phyloP scores from a whole-genome alignment of 1,139 yeast species.

The Lodderomyces parapsilosis region DNA sequence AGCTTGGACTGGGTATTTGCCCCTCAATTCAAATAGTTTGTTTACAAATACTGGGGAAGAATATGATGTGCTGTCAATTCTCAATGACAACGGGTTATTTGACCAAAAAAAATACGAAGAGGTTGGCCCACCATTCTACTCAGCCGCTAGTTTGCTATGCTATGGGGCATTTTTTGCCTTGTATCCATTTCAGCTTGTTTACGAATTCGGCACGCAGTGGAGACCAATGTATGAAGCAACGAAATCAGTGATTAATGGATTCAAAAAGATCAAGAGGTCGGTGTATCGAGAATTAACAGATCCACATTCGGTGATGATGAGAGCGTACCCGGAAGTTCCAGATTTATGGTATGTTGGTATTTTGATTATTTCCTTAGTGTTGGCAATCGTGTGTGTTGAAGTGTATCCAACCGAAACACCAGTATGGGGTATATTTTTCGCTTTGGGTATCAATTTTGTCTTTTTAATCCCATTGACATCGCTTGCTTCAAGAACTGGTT shows the following conservation, averaged over 20 bases:
- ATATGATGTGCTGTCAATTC: constrained; percentile 41
- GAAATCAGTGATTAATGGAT: constrained; percentile 8
- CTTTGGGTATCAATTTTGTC: too few species aligned
- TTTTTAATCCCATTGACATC: too few species aligned
- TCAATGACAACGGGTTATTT: constrained; percentile 36
- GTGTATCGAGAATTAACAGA: constrained; percentile 33
- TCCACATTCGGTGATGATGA: constrained; percentile 58
- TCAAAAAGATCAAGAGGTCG: constrained; percentile 13
- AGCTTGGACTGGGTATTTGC: constrained; percentile 52
- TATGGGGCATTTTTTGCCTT: constrained; percentile 61
- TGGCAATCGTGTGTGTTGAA: constrained; percentile 50
- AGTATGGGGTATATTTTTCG: constrained; percentile 58
- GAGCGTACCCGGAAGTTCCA: constrained; percentile 58
- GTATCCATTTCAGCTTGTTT: constrained; percentile 56
- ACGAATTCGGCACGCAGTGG: constrained; percentile 34
- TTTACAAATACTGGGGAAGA: constrained; percentile 48
- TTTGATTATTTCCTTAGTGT: constrained; percentile 45
- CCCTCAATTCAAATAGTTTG: constrained; percentile 47
- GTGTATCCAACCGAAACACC: constrained; percentile 51
- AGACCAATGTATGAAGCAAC: constrained; percentile 17
- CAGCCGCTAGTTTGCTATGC: constrained; percentile 41
- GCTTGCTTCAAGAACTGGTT: constrained; percentile 56
- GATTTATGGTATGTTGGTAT: constrained; percentile 56
- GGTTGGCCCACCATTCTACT: constrained; percentile 48
- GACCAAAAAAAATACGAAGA: constrained; percentile 39